Percentiles rank a stretch among this genome's conserved stretches.
phyloP scores from a whole-genome alignment of 73 alveolate species.

The Paramecium sonneborni region DNA sequence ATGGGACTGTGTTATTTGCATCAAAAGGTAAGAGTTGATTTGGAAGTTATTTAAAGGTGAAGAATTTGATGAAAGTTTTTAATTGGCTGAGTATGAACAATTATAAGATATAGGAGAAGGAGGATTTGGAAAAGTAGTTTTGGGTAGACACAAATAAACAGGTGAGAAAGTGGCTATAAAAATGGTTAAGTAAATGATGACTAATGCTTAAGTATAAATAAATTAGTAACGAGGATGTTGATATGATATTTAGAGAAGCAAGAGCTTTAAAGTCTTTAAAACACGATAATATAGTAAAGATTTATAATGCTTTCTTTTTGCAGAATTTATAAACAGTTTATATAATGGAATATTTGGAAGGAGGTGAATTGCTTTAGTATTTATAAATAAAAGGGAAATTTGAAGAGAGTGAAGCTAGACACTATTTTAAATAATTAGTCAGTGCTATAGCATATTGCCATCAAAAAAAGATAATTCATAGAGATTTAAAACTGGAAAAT shows the following conservation, averaged over 20 bases:
- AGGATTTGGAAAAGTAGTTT: constrained; percentile 70
- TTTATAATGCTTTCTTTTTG: constrained; percentile 49
- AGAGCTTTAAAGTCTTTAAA: constrained; percentile 58
- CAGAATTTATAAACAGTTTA: constrained; percentile 59
- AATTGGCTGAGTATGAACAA: constrained; percentile 67
- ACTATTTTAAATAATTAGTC: constrained; percentile 80
- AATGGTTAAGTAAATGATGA: not conserved
- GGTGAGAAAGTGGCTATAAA: constrained; percentile 68
- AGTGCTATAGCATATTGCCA: constrained; percentile 91
- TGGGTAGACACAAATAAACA: constrained; percentile 66
- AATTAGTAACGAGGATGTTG: constrained; percentile 37
- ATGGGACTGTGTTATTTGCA: constrained; percentile 53
- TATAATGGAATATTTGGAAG: constrained; percentile 84
- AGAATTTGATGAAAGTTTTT: constrained; percentile 62
- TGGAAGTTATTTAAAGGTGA: constrained; percentile 57
- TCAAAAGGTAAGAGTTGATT: constrained; percentile 16
- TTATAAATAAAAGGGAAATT: constrained; percentile 72
- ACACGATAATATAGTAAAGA: constrained; percentile 65
- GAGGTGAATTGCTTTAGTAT: constrained; percentile 89
- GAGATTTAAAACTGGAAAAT: constrained; percentile 95
- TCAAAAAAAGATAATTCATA: constrained; percentile 85
- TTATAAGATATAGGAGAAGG: constrained; percentile 71
- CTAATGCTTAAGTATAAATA: constrained; percentile 38
- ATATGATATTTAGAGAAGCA: constrained; percentile 66
- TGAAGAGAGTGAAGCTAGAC: constrained; percentile 85